Evolutionary conservation across 768 basidiomycete species (phyloP).

Genomic region (Hortiboletus flavorubellus): DNA sequence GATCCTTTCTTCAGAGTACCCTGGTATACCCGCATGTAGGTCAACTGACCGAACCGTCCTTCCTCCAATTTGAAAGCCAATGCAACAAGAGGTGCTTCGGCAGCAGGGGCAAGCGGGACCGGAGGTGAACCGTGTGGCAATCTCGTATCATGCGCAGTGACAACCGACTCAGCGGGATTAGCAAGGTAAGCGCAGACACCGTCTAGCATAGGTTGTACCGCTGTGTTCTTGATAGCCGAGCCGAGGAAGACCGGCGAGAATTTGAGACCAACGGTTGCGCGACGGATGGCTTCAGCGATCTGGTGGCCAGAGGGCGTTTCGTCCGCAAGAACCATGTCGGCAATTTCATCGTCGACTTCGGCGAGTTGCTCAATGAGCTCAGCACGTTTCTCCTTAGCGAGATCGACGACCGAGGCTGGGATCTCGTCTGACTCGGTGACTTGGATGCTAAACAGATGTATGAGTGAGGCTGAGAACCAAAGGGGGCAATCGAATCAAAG

Average conservation of each 20-base stretch:
- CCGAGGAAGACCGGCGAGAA: conserved; percentile 98
- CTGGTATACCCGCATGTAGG: conserved; percentile 98
- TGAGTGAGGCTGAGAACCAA: not conserved
- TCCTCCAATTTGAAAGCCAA: conserved; percentile 99
- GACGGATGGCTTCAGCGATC: conserved; percentile 81
- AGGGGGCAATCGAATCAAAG: conserved; percentile 17
- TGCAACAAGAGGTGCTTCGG: conserved; percentile 84
- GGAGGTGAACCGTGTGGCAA: conserved; percentile 60
- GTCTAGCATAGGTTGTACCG: conserved; percentile 89
- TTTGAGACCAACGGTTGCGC: conserved; percentile 81
- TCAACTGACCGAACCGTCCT: conserved; percentile 94
- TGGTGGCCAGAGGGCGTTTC: conserved; percentile 67
- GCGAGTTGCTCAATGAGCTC: conserved; percentile 95
- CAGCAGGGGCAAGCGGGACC: conserved; percentile 77
- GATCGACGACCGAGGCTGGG: conserved; percentile 65
- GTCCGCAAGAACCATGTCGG: conserved; percentile 87
- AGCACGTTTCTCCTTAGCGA: conserved; percentile 79
- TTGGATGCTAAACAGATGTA: conserved; percentile 48
- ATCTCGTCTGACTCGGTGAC: conserved; percentile 86
- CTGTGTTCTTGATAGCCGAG: conserved; percentile 96
- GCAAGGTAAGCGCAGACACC: conserved; percentile 96
- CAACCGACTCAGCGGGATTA: conserved; percentile 74
- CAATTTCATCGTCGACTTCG: conserved; percentile 94
- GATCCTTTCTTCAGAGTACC: conserved; percentile 85
- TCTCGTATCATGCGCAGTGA: conserved; percentile 81